phyloP scores from a whole-genome alignment of 805 yeast species.

The Kregervanrija pseudodelftensis region DNA sequence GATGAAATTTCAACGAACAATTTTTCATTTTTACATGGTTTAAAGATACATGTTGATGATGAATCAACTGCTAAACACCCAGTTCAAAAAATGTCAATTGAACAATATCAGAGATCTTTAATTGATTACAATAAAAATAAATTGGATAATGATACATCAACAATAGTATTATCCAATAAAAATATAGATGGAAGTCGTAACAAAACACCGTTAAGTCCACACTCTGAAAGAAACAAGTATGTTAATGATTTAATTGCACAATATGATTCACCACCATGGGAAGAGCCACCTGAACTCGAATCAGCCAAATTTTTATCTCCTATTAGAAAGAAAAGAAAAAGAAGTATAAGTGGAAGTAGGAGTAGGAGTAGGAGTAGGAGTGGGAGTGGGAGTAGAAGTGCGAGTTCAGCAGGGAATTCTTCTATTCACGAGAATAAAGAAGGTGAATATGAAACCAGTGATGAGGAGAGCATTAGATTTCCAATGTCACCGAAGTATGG shows the following conservation, averaged over 20 bases:
- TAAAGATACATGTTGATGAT: conserved; percentile 2
- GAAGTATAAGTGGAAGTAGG: not conserved
- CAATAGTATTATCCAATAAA: too few relatives aligned
- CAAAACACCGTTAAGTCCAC: conserved; percentile 1
- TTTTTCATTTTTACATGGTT: not conserved
- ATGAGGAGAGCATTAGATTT: conserved; percentile 28
- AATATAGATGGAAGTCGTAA: not conserved
- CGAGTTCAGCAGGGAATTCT: not conserved
- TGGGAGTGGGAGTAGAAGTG: not conserved
- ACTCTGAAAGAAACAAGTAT: conserved; percentile 3
- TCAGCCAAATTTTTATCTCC: conserved; percentile 19
- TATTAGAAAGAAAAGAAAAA: conserved; percentile 6
- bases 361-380: conserved; percentile 2
- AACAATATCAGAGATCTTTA: not conserved
- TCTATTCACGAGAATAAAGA: not conserved
- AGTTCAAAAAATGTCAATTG: not conserved
- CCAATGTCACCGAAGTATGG: conserved; percentile 43
- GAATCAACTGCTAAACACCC: conserved; percentile 9
- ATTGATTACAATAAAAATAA: too few relatives aligned
- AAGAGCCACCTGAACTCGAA: conserved; percentile 24
- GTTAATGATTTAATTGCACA: conserved; percentile 11
- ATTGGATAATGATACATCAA: too few relatives aligned
- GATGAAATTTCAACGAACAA: not conserved
- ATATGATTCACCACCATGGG: conserved; percentile 30
- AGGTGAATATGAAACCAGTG: conserved; percentile 1